phyloP scores from a whole-genome alignment of 2,329 filamentous ascomycete species.

The Curvularia spicifera region DNA sequence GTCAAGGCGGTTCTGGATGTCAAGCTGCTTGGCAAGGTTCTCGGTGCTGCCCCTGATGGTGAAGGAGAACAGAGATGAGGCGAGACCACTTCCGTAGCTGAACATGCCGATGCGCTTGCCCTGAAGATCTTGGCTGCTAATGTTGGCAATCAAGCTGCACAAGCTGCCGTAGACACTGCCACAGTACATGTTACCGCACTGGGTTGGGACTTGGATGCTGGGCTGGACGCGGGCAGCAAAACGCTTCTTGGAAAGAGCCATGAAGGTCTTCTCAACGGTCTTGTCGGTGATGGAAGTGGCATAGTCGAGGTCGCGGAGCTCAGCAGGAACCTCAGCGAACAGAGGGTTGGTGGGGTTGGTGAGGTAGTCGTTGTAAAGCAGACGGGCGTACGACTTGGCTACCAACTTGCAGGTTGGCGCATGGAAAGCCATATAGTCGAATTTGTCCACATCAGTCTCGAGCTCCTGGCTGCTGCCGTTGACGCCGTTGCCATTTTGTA shows the following conservation, averaged over 20 bases:
- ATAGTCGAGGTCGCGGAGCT: constrained; percentile 56
- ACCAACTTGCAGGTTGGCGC: constrained; percentile 62
- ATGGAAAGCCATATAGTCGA: constrained; percentile 63
- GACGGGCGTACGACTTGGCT: constrained; percentile 60
- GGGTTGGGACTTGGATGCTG: constrained; percentile 57
- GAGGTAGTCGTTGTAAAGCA: constrained; percentile 61
- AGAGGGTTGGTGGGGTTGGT: constrained; percentile 55
- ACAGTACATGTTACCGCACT: constrained; percentile 64
- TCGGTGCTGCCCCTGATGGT: constrained; percentile 55
- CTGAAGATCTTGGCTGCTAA: constrained; percentile 53
- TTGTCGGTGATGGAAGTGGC: constrained; percentile 58
- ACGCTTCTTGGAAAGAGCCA: constrained; percentile 59
- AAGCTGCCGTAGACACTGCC: constrained; percentile 60
- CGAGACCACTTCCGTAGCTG: constrained; percentile 61
- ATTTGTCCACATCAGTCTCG: constrained; percentile 59
- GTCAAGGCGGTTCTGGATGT: constrained; percentile 56
- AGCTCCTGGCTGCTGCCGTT: constrained; percentile 46
- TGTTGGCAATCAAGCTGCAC: constrained; percentile 56
- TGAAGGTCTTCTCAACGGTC: constrained; percentile 61
- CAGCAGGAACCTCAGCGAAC: constrained; percentile 58
- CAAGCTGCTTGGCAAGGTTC: constrained; percentile 56
- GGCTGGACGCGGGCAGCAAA: constrained; percentile 59
- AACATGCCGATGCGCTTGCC: constrained; percentile 61
- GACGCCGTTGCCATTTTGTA: constrained; percentile 50
- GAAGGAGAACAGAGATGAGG: constrained; percentile 59